Base-by-base conservation (phyloP, 192 early-diverging fungal species). In the Entomortierella lignicola region DNA sequence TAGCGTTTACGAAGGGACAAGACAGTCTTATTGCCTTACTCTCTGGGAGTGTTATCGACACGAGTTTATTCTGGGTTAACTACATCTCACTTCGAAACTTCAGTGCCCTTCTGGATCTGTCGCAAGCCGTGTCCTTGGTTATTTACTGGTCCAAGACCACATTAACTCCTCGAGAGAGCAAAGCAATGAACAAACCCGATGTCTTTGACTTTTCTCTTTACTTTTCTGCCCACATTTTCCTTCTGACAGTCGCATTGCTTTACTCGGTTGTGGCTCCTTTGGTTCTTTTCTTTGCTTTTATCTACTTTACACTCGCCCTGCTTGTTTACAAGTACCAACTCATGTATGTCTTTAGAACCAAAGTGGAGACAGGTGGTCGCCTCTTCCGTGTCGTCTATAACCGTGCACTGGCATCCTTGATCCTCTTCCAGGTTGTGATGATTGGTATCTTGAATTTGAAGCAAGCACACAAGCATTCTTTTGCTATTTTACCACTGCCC, bases 261-360 rank as follows among this genome's bases (percentile, higher is more conserved):
- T 94, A 92, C 71, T 88, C 88, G 29, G 87, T 92, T 13, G 88
- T 92, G 60, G 85, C 92, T 7, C 93, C 93, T 8, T 70, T 94
- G 23, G 85, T 88, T 21, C 74, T 92, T 30, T 85, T 88, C 29
- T 92, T 93, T 82, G 87, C 87, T 0, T 80, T 87, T 26, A 29
- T 93, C 12, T 87, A 85, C 43, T 92, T 92, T 58, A 73, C 86
- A 11, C 69, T 93, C 39, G 88, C 90, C 6, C 88, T 88, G 60
- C 79, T 92, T 71, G 88, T 89, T 15, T 94, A 88, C 84, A 90
- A 89, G 82, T 93, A 94, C 83, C 86, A 87, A 23, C 47, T 92
- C 12, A 90, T 94, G 90, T 87, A 81, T 70, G 91, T 94, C 25
- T 93, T 91, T 84, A 84, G 84, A 64, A 94, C 93, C 23, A 82